Evolutionary conservation across 345 rosid genomes (phyloP).

Genomic region (Aurinia saxatilis): DNA sequence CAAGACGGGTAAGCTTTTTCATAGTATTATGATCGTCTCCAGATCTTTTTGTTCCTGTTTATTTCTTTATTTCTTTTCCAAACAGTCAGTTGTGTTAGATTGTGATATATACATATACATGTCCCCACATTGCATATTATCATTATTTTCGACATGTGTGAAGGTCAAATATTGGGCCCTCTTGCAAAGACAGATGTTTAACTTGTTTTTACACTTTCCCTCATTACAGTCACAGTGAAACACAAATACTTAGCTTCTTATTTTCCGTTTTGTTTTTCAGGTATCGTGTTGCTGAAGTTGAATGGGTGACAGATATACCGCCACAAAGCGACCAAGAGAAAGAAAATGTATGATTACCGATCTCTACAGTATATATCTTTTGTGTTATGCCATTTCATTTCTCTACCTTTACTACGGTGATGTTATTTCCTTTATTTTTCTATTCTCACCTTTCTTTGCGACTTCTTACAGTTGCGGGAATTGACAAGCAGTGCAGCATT

Average conservation of each 20-base stretch:
- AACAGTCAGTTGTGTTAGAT: background rate
- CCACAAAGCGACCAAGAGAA: conserved; percentile 40
- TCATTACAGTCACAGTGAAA: background rate
- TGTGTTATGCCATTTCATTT: background rate
- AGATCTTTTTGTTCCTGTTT: background rate
- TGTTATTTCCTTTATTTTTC: background rate
- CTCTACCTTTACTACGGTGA: background rate
- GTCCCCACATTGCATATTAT: background rate
- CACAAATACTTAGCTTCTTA: background rate
- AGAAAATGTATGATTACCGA: conserved; percentile 41
- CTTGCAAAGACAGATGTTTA: background rate
- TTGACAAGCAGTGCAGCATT: conserved; percentile 51
- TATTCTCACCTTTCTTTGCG: conserved; percentile 3
- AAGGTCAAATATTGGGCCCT: background rate
- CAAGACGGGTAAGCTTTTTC: conserved; percentile 85
- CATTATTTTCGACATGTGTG: background rate
- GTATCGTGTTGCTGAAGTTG: conserved; percentile 87
- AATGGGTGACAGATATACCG: conserved; percentile 73
- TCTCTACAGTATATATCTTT: background rate
- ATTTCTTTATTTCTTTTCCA: background rate
- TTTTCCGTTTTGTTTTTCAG: conserved; percentile 32
- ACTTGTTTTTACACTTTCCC: background rate
- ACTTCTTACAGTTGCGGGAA: conserved; percentile 58
- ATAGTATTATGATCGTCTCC: background rate
- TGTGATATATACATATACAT: background rate